These are phyloP conservation scores for Penicillium roqueforti DNA, from an alignment of 495 filamentous ascomycete genomes.

Conservation along the genomic window DNA sequence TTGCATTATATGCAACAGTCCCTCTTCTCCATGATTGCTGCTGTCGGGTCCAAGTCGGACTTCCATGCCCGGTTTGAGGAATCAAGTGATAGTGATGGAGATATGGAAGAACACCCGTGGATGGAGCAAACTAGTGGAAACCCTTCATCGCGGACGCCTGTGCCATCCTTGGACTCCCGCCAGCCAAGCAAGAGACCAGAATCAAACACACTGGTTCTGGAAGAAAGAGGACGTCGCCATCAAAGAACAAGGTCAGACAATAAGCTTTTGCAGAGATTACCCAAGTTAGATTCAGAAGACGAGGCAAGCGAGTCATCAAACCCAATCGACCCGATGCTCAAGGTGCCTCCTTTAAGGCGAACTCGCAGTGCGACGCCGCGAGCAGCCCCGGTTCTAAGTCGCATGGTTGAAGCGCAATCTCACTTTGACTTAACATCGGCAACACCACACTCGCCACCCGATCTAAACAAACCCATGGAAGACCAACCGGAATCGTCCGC, in stretches of 20 bases:
- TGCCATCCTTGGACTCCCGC: conserved; percentile 2
- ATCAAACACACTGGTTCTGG: conserved; percentile 4
- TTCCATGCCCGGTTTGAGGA: conserved; percentile 79
- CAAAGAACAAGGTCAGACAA: conserved; percentile 58
- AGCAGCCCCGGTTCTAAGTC: conserved; percentile 70
- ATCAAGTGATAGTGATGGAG: conserved; percentile 75
- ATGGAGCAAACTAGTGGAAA: conserved; percentile 2
- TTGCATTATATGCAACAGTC: conserved; percentile 83
- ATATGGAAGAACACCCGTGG: conserved; percentile 29
- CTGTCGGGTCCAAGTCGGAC: conserved; percentile 76
- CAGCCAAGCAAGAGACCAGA: neutral
- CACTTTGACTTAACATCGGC: conserved; percentile 46
- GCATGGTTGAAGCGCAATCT: conserved; percentile 78
- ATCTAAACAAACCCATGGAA: conserved; percentile 19
- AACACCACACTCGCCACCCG: conserved; percentile 17
- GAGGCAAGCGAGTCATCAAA: conserved; percentile 20
- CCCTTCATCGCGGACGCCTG: conserved; percentile 13
- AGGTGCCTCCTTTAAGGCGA: conserved; percentile 21
- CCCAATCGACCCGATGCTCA: conserved; percentile 16
- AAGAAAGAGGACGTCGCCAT: conserved; percentile 43
- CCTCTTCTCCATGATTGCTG: conserved; percentile 88
- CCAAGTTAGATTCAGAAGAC: conserved; percentile 46
- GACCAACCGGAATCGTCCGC: conserved; percentile 22
- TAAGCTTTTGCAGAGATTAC: conserved; percentile 55
- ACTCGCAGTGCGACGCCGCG: conserved; percentile 43